Conservation (phyloP, 2,329 filamentous ascomycete genomes). For the Aspergillus ustus region DNA sequence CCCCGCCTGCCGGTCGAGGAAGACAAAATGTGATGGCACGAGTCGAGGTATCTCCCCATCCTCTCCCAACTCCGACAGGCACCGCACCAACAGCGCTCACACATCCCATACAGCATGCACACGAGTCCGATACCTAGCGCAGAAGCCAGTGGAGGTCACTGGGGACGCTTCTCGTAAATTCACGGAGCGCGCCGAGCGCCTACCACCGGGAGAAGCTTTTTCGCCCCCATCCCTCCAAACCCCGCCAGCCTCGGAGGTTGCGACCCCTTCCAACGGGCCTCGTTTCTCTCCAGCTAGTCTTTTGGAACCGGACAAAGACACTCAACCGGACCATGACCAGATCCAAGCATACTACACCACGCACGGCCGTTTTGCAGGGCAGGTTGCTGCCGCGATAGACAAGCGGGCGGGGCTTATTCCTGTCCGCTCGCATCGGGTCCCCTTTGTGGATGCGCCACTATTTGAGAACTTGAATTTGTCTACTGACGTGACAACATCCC, state of each 20-base stretch:
- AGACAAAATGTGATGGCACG: slow-evolving; percentile 25
- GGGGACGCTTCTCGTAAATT: no score
- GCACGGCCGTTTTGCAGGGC: slow-evolving; percentile 24
- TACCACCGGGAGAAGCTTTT: background rate
- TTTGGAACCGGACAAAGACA: background rate
- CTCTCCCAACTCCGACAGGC: background rate
- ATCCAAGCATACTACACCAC: slow-evolving; percentile 18
- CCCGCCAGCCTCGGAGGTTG: background rate
- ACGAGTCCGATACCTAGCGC: background rate
- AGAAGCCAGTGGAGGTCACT: background rate
- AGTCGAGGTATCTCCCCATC: slow-evolving; percentile 19
- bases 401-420: slow-evolving; percentile 18
- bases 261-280: background rate
- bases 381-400: slow-evolving; percentile 24
- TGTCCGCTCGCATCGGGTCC: slow-evolving; percentile 16
- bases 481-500: background rate
- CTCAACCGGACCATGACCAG: background rate
- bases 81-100: background rate
- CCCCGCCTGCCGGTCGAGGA: slow-evolving; percentile 23
- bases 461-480: slow-evolving; percentile 23
- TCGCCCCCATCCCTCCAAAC: background rate
- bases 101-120: background rate
- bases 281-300: no score
- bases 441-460: slow-evolving; percentile 27
- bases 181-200: background rate